Base-by-base conservation (phyloP, 148 eudicot species). In the Amaranthus hypochondriacus region DNA sequence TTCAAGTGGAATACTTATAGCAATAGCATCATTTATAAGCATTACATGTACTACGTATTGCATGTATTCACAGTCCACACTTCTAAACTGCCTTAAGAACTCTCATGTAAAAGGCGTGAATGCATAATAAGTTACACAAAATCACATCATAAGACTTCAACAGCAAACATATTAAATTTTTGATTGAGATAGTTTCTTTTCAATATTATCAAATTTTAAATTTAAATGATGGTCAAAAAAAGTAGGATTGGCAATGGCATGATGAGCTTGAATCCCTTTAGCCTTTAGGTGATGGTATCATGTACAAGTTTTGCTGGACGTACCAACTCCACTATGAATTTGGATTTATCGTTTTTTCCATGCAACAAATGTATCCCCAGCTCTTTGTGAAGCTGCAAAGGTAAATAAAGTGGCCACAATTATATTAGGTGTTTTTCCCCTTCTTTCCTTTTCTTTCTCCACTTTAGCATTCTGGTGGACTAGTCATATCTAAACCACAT, bases 311-410 rank as follows among this genome's bases (percentile, higher is more conserved):
- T 46, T 5, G 49, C 62, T 54, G 47, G 48, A 69, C 28, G n/a
- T 58, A 75, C 72, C 72, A 66, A 75, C 78, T 75, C 78, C 78
- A 75, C 78, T 75, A 39, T 28, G 5, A 50, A 48, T 75, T 75
- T 67, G 72, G 63, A 68, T 56, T 67, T 67, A 49, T 57, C 72
- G 48, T 48, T 57, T 56, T 66, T 21, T 69, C 51, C 72, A 66
- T 13, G 49, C 46, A 56, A 58, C 64, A 54, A 54, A 74, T 66
- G 47, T 48, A 6, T 3, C 60, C 57, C 48, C 8, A 9, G 44
- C 70, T 15, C 63, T 8, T 4, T 5, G 8, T 11, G n/a, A 9
- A 48, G 65, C 66, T 75, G 72, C 65, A 66, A 75, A 75, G 28
- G 4, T 9, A 18, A 13, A 8, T n/a, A 56, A 46, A 44, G 48